Base-by-base conservation (phyloP, 2,329 filamentous ascomycete species). In the Bipolaris cookei region DNA sequence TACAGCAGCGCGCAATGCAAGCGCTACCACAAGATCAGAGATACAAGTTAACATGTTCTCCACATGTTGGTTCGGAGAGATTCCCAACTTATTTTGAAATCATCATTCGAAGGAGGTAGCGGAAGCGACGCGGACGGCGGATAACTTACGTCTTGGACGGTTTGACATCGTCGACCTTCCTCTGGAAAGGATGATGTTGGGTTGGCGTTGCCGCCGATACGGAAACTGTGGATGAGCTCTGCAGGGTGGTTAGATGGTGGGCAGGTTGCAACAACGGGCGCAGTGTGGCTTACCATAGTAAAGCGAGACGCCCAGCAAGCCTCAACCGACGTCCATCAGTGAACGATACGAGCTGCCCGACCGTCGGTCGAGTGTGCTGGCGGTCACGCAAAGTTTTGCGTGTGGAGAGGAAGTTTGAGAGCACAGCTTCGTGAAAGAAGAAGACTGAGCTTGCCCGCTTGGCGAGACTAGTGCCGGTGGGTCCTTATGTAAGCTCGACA, bases 31-130 rank as follows among this genome's bases (percentile, higher is more conserved):
- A 64, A 73, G 61, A 78, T 90, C 87, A 89, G 87, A 88, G 84
- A 84, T 80, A 87, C 87, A 90, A 89, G 87, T 90, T 88, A 91
- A 88, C 83, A 81, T 77, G 83, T 88, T 92, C 88, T 99, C 95
- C 89, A 91, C 95, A 99, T 85, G 79, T 82, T 79, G 86, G 85
- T 91, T 98, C 91, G 90, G 95, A 99, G 96, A 99, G 95, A 99
- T 99, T 99, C 95, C 95, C 95, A 99, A 87, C 86, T 97, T 96
- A 91, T 67, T 88, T 88, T 81, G 81, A 80, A 84, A 82, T 74
- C 86, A 91, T 96, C 93, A 96, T 96, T 83, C 87, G 58, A 63
- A 60, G 56, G 56, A 63, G 60, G 57, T 57, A 38, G 56, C 47
- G 43, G 35, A 20, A 37, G 56, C 42, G 21, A 18, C 23, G 41